These are phyloP conservation scores for Jackrogersella minutella DNA, from an alignment of 495 filamentous ascomycete genomes.

Conservation along the genomic window DNA sequence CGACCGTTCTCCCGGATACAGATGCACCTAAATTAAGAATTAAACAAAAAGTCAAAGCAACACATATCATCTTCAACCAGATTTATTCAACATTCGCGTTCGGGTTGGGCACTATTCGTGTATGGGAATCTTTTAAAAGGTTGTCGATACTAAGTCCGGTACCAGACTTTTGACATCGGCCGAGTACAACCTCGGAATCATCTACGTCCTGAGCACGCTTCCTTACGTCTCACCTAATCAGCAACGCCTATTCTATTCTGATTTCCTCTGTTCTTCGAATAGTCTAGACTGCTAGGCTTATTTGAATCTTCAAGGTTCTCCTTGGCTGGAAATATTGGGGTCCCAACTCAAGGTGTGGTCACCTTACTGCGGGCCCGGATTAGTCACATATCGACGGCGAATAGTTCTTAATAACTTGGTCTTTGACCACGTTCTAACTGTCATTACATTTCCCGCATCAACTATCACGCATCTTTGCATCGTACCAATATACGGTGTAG, in stretches of 20 bases:
- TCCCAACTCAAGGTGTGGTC: neutral
- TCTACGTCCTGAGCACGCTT: neutral
- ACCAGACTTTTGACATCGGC: neutral
- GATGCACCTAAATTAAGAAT: neutral
- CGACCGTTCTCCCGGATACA: conserved; percentile 1
- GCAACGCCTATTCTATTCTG: neutral
- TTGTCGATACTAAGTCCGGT: neutral
- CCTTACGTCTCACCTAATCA: neutral
- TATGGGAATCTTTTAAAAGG: conserved; percentile 13
- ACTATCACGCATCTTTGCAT: neutral
- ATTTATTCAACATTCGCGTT: neutral
- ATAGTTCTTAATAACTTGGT: neutral
- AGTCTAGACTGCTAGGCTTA: neutral
- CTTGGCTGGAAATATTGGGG: neutral
- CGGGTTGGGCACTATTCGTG: too few relatives aligned
- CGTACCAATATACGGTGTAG: neutral
- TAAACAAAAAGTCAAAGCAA: neutral
- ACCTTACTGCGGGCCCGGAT: neutral
- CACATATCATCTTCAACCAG: neutral
- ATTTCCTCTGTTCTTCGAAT: neutral
- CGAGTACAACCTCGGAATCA: neutral
- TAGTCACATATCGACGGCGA: conserved; percentile 11
- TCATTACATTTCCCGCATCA: neutral
- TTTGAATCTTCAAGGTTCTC: neutral
- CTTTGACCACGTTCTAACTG: neutral